Conservation (phyloP, 176 grass and related monocot species). For the Tillandsia leiboldiana region DNA sequence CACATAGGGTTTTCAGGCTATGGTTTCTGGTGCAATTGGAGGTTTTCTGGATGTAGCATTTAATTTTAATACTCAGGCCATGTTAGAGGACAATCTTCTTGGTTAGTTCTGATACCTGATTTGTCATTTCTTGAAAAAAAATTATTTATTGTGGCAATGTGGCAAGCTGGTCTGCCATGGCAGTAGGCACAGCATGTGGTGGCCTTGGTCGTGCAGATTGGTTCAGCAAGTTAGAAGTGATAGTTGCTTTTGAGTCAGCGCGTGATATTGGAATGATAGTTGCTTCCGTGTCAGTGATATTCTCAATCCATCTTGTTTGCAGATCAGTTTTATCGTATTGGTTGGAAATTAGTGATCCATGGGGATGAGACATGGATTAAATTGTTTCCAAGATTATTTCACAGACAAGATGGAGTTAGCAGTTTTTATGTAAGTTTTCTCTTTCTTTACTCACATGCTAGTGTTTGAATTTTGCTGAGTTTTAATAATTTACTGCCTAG, state of each 20-base stretch:
- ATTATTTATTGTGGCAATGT: background rate
- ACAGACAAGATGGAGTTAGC: conserved; percentile 88
- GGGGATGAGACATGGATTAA: conserved; percentile 99
- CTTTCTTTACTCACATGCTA: background rate
- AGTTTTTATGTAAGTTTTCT: conserved; percentile 80
- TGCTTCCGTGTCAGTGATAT: background rate
- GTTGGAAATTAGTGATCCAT: conserved; percentile 79
- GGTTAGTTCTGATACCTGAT: conserved; percentile 33
- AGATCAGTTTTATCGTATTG: conserved; percentile 80
- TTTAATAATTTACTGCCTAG: background rate
- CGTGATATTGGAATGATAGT: background rate
- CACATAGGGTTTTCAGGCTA: conserved; percentile 42
- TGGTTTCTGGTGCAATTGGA: conserved; percentile 90
- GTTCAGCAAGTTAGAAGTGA: background rate
- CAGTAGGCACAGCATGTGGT: background rate
- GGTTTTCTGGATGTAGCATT: conserved; percentile 96
- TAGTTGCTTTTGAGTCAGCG: background rate
- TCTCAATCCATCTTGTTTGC: conserved; percentile 14
- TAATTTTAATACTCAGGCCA: conserved; percentile 92
- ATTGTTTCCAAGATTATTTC: conserved; percentile 82
- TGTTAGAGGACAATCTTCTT: conserved; percentile 93
- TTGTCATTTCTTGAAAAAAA: background rate
- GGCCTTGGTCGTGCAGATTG: background rate
- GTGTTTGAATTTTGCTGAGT: background rate
- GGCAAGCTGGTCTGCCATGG: background rate